Evolutionary conservation across 306 rosid species (phyloP).

Genomic region (Trifolium fragiferum): DNA sequence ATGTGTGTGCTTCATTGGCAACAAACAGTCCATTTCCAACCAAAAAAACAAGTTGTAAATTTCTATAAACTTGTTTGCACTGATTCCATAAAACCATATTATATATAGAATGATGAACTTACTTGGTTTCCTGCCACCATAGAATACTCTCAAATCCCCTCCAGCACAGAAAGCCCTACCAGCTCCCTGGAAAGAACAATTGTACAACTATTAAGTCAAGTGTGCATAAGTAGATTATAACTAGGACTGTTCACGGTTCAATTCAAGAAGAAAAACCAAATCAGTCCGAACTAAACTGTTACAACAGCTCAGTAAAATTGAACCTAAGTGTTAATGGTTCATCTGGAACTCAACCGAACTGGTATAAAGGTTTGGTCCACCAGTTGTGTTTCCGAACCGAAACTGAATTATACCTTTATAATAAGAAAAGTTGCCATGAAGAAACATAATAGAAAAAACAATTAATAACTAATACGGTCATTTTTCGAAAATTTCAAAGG

Average conservation of each 20-base stretch:
- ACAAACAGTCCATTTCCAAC: background rate
- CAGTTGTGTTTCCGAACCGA: too few relatives aligned
- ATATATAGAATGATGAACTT: slow-evolving; percentile 27
- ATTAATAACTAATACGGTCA: background rate
- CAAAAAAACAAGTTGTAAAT: background rate
- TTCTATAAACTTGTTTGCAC: slow-evolving; percentile 4
- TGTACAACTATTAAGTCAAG: slow-evolving; percentile 13
- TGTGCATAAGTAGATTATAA: background rate
- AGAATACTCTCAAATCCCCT: slow-evolving; percentile 91
- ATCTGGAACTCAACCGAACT: background rate
- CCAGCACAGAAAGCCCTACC: slow-evolving; percentile 97
- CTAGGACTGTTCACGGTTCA: background rate
- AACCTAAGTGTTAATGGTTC: background rate
- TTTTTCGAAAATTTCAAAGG: slow-evolving; percentile 30
- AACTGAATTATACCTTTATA: background rate
- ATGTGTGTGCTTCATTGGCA: background rate
- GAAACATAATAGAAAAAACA: background rate
- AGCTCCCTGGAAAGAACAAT: slow-evolving; percentile 63
- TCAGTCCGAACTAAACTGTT: background rate
- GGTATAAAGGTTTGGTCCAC: background rate
- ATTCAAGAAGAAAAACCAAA: background rate
- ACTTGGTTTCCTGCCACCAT: slow-evolving; percentile 77
- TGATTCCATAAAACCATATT: slow-evolving; percentile 1
- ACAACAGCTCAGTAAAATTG: background rate
- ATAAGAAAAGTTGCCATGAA: background rate